Evolutionary conservation across 2,329 filamentous ascomycete genomes (phyloP).

Genomic region (Fusarium solani-melongenae): DNA sequence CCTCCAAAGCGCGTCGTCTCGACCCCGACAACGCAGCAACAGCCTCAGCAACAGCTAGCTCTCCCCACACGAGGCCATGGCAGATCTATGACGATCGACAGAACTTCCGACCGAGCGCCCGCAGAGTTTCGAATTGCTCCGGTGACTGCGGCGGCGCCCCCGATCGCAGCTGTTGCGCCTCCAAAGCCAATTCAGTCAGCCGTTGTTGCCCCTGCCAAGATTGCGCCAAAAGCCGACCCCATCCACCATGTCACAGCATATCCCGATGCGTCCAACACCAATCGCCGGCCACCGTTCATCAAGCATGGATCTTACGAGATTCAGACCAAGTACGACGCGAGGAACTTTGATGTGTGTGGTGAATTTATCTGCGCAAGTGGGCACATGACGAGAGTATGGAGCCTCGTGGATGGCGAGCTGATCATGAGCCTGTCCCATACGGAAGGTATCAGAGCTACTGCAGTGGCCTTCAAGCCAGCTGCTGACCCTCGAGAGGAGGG

Average conservation of each 20-base stretch:
- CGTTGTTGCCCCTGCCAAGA: slow-evolving; percentile 29
- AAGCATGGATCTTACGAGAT: slow-evolving; percentile 81
- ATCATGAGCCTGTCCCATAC: slow-evolving; percentile 85
- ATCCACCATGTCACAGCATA: slow-evolving; percentile 71
- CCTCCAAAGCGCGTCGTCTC: slow-evolving; percentile 47
- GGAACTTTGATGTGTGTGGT: slow-evolving; percentile 88
- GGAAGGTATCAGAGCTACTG: slow-evolving; percentile 84
- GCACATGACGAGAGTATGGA: slow-evolving; percentile 90
- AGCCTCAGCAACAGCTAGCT: slow-evolving; percentile 44
- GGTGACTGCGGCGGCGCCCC: slow-evolving; percentile 29
- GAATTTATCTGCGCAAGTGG: slow-evolving; percentile 89
- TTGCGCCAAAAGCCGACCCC: slow-evolving; percentile 52
- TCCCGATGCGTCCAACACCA: slow-evolving; percentile 86
- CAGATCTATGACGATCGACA: slow-evolving; percentile 52
- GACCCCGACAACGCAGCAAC: slow-evolving; percentile 44
- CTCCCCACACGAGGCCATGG: slow-evolving; percentile 46
- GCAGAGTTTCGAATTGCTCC: slow-evolving; percentile 39
- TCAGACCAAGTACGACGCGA: slow-evolving; percentile 85
- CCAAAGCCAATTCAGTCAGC: slow-evolving; percentile 34
- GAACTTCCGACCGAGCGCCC: slow-evolving; percentile 39
- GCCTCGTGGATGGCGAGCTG: slow-evolving; percentile 81
- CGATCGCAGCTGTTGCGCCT: slow-evolving; percentile 23
- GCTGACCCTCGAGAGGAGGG: slow-evolving; percentile 83
- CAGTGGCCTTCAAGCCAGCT: slow-evolving; percentile 87
- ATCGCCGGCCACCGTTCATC: slow-evolving; percentile 82